phyloP scores from a whole-genome alignment of 2,329 filamentous ascomycete species.

The Didymella glomerata region DNA sequence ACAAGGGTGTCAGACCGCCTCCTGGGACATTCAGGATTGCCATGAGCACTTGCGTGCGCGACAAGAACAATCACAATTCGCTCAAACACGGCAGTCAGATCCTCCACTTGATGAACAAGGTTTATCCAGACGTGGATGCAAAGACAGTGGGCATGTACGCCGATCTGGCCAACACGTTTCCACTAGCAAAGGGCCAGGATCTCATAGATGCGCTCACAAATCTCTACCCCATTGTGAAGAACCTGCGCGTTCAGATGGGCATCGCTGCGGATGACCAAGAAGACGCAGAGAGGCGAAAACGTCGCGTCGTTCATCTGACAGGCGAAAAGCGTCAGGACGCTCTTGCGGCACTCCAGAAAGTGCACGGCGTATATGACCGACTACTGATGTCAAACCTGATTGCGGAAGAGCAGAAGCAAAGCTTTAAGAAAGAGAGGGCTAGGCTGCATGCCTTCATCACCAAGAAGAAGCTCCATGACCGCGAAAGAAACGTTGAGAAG shows the following conservation, averaged over 20 bases:
- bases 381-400: slow-evolving; percentile 44
- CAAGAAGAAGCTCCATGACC: slow-evolving; percentile 11
- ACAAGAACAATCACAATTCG: slow-evolving; percentile 77
- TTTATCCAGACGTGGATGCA: slow-evolving; percentile 42
- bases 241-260: slow-evolving; percentile 43
- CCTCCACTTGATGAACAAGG: slow-evolving; percentile 58
- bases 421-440: slow-evolving; percentile 39
- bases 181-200: slow-evolving; percentile 42
- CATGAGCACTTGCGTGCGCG: slow-evolving; percentile 75
- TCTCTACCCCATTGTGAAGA: slow-evolving; percentile 38
- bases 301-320: slow-evolving; percentile 26
- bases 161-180: slow-evolving; percentile 39
- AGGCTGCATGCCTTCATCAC: slow-evolving; percentile 39
- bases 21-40: slow-evolving; percentile 73
- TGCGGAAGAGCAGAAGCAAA: slow-evolving; percentile 38
- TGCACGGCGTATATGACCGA: slow-evolving; percentile 44
- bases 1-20: slow-evolving; percentile 39
- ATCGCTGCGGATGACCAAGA: slow-evolving; percentile 13
- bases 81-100: slow-evolving; percentile 71
- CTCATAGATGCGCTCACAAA: slow-evolving; percentile 40
- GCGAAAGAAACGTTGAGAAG: background rate
- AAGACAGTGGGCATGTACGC: slow-evolving; percentile 44
- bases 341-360: slow-evolving; percentile 36
- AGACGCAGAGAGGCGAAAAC: slow-evolving; percentile 22
- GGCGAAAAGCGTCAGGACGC: slow-evolving; percentile 37